Percentiles rank a stretch among this genome's conserved stretches.
Conservation (phyloP, 176 grass and related monocot species). For the Pharus latifolius region DNA sequence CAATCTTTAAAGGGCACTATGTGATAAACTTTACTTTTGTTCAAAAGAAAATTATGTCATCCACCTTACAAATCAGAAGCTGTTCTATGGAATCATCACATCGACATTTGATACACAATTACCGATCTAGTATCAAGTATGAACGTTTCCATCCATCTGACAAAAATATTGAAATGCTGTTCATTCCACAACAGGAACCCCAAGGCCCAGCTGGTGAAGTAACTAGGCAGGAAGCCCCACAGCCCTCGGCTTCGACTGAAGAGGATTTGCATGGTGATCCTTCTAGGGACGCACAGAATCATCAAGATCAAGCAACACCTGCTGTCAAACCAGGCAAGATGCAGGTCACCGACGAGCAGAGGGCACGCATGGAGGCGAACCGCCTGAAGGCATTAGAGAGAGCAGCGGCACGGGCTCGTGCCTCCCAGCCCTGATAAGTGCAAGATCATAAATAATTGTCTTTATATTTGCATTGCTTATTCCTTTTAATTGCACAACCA, state of each 20-base stretch:
- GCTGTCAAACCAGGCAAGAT: conserved; percentile 4
- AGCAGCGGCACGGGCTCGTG: conserved; percentile 40
- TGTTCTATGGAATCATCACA: background rate
- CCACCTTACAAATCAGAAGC: background rate
- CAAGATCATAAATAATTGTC: background rate
- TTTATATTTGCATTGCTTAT: background rate
- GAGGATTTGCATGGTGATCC: background rate
- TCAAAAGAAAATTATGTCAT: no score
- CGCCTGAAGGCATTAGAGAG: conserved; percentile 71
- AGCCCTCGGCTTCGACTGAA: background rate
- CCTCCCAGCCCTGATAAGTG: conserved; percentile 20
- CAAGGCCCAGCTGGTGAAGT: background rate
- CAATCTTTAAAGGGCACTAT: no score
- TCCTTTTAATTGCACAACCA: background rate
- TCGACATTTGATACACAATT: background rate
- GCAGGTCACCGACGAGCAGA: conserved; percentile 60
- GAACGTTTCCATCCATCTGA: background rate
- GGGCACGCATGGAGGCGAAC: conserved; percentile 66
- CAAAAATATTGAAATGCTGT: background rate
- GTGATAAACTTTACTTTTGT: no score
- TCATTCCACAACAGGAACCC: conserved; percentile 11
- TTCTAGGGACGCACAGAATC: background rate
- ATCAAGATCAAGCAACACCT: background rate
- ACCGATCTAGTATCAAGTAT: no score
- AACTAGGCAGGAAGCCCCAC: background rate